These are phyloP conservation scores for Trichoderma oligosporum DNA, from an alignment of 2,329 filamentous ascomycete species.

Conservation along the genomic window DNA sequence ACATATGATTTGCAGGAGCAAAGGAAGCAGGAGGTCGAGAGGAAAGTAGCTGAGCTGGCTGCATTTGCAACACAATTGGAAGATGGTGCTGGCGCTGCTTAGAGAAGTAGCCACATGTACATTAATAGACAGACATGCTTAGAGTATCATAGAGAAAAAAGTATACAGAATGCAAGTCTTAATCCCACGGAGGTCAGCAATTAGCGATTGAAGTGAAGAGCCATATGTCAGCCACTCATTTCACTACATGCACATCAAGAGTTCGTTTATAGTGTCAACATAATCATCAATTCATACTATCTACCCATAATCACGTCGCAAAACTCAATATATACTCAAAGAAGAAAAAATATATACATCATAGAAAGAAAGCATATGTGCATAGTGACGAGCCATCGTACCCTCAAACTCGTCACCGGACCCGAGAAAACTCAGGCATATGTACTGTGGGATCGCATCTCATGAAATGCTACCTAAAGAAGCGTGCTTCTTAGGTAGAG, in stretches of 20 bases:
- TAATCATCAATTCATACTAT: constrained; percentile 5
- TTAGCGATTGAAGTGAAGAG: too few relatives aligned
- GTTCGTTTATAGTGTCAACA: not conserved
- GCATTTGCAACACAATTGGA: constrained; percentile 13
- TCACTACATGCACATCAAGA: not conserved
- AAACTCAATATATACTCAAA: constrained; percentile 21
- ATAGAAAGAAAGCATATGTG: not conserved
- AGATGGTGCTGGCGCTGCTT: not conserved
- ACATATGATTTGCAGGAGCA: constrained; percentile 36
- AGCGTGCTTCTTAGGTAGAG: constrained; percentile 11
- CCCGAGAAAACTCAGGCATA: constrained; percentile 1
- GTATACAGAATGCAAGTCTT: too few relatives aligned
- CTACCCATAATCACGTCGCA: not conserved
- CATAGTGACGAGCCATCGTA: not conserved
- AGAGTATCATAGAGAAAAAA: too few relatives aligned
- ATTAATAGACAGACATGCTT: too few relatives aligned
- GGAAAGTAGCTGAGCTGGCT: constrained; percentile 21
- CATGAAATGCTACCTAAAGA: not conserved
- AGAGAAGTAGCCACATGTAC: not conserved
- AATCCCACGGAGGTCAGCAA: too few relatives aligned
- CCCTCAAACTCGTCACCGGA: not conserved
- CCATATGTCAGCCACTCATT: not conserved
- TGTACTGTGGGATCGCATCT: constrained; percentile 2
- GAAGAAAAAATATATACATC: constrained; percentile 14
- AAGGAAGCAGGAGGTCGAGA: constrained; percentile 21